A percentile compares a stretch with the other conserved stretches of the same genome.
These are phyloP conservation scores for Trapa incisa DNA, from an alignment of 345 rosid genomes.

Conservation along the genomic window DNA sequence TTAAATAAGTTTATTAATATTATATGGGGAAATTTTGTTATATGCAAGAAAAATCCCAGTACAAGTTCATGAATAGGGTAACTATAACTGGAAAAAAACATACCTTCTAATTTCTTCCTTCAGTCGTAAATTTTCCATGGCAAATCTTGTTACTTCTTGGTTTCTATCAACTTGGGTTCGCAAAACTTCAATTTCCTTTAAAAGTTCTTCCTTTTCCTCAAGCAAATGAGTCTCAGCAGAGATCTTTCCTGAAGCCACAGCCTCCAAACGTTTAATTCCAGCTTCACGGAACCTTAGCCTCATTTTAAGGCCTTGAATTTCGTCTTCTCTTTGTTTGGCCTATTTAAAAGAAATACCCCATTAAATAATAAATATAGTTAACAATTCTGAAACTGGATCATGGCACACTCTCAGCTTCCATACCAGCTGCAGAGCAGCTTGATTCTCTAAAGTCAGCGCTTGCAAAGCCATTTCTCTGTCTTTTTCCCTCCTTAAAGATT, in stretches of 20 bases:
- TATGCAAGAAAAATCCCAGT: not conserved
- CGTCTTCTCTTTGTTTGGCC: constrained; percentile 88
- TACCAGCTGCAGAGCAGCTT: constrained; percentile 79
- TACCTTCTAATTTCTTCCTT: constrained; percentile 95
- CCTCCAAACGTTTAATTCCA: constrained; percentile 74
- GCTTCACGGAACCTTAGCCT: constrained; percentile 84
- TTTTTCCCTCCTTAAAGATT: constrained; percentile 77
- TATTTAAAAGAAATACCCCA: constrained; percentile 10
- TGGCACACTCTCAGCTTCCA: constrained; percentile 9
- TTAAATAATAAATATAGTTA: not conserved
- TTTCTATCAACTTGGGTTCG: constrained; percentile 72
- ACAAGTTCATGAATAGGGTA: not conserved
- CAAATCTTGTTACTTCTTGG: constrained; percentile 96
- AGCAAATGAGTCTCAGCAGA: constrained; percentile 73
- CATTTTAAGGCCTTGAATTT: constrained; percentile 86
- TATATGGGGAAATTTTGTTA: not conserved
- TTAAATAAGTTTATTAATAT: not conserved
- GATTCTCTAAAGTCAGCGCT: constrained; percentile 63
- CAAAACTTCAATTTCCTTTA: constrained; percentile 79
- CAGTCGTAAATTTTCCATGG: constrained; percentile 78
- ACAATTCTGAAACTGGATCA: not conserved
- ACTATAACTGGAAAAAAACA: constrained; percentile 7
- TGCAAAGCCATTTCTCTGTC: constrained; percentile 64
- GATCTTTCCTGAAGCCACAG: constrained; percentile 75
- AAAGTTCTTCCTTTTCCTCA: constrained; percentile 65